Percentiles rank a stretch among this genome's conserved stretches.
These are phyloP conservation scores for Eragrostis tef DNA, from an alignment of 202 grass and related monocot genomes.

Conservation along the genomic window DNA sequence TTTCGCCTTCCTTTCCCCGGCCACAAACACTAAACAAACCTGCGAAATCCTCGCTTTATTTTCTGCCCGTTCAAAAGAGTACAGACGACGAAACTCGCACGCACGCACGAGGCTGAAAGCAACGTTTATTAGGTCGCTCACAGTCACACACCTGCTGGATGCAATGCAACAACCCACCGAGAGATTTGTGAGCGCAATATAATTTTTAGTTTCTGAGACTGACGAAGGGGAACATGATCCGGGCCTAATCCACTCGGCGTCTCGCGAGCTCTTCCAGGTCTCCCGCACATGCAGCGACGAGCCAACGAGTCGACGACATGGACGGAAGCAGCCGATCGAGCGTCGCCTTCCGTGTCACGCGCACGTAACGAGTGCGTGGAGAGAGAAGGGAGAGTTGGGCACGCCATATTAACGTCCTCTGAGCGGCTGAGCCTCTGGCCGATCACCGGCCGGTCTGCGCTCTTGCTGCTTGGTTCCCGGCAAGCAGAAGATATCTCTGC, in stretches of 20 bases:
- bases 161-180: constrained; percentile 30
- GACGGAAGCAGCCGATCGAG: background rate
- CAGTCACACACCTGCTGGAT: background rate
- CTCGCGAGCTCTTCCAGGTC: background rate
- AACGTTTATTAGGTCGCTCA: background rate
- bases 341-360: background rate
- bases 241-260: constrained; percentile 25
- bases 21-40: background rate
- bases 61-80: background rate
- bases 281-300: background rate
- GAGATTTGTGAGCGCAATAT: background rate
- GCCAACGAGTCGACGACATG: background rate
- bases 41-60: background rate
- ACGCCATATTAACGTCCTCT: background rate
- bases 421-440: background rate
- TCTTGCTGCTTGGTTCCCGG: background rate
- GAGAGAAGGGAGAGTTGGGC: constrained; percentile 17
- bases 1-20: background rate
- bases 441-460: background rate
- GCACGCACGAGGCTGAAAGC: constrained; percentile 30
- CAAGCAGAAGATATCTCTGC: background rate
- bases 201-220: background rate
- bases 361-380: background rate
- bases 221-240: background rate
- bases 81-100: no score